phyloP scores from a whole-genome alignment of 2,329 filamentous ascomycete species.

The Lachnellula arida region DNA sequence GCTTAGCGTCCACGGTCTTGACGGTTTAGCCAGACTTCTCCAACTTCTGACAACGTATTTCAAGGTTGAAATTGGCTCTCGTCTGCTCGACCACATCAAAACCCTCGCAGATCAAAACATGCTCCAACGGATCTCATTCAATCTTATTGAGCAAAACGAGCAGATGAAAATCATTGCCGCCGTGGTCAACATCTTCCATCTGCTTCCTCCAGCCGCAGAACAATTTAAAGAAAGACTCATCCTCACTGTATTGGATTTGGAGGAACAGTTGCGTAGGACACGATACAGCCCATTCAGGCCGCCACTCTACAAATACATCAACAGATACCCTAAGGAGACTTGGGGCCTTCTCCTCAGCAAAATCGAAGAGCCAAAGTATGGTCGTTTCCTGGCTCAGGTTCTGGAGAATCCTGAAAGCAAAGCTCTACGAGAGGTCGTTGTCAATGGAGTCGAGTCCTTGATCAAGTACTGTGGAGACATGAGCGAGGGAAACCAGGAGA shows the following conservation, averaged over 20 bases:
- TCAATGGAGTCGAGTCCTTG: slow-evolving; percentile 68
- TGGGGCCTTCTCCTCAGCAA: slow-evolving; percentile 76
- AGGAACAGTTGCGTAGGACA: slow-evolving; percentile 78
- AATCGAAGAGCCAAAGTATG: slow-evolving; percentile 80
- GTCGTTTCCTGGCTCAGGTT: slow-evolving; percentile 85
- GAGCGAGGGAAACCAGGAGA: slow-evolving; percentile 62
- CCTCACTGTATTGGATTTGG: slow-evolving; percentile 83
- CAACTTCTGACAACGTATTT: slow-evolving; percentile 97
- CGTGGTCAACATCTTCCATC: slow-evolving; percentile 94
- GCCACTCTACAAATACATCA: slow-evolving; percentile 88
- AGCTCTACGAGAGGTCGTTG: slow-evolving; percentile 68
- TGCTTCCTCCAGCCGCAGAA: slow-evolving; percentile 86
- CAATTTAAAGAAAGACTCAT: slow-evolving; percentile 88
- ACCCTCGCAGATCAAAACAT: slow-evolving; percentile 75
- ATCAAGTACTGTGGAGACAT: slow-evolving; percentile 62
- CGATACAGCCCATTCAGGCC: slow-evolving; percentile 87
- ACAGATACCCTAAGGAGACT: slow-evolving; percentile 84
- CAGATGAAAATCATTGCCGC: slow-evolving; percentile 94
- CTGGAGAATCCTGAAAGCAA: slow-evolving; percentile 71
- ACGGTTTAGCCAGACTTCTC: slow-evolving; percentile 83
- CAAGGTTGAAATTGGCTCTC: slow-evolving; percentile 93
- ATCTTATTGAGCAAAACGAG: slow-evolving; percentile 84
- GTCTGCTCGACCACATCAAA: slow-evolving; percentile 91
- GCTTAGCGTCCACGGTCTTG: slow-evolving; percentile 80
- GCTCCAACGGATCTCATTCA: slow-evolving; percentile 89